Base-by-base conservation (phyloP, 2,329 filamentous ascomycete genomes). In the Leptosphaerulina australis region DNA sequence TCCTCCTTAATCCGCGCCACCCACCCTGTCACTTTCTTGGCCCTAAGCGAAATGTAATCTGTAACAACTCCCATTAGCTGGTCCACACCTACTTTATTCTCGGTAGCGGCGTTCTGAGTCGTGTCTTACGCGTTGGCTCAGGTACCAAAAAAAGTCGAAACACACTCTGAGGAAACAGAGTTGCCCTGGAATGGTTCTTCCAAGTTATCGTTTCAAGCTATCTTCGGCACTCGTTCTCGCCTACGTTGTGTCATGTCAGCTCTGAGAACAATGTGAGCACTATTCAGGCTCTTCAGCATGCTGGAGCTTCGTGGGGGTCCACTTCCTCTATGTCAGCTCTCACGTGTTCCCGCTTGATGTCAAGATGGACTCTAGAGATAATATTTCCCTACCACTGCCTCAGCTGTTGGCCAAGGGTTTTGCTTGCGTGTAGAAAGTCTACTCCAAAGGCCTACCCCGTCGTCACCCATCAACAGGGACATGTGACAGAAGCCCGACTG, bases 181-280 rank as follows among this genome's bases (percentile, higher is more conserved):
- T 25, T 48, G 49, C 51, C 47, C 54, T 59, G 45, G 29, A 36
- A 53, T 56, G 44, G 51, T 55, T 55, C 55, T 33, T 40, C 36
- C 28, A 44, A 41, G 18, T 30, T 8, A 5, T 20, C 5, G 41
- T 45, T 41, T 51, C 30, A 30, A n/a, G 24, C 14, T 28, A 20
- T 35, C 17, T 31, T 34, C 24, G 10, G 36, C 11, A 9, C 5
- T 36, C 20, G 20, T 15, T 26, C 11, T 12, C 15, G n/a, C 36
- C 28, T 9, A 12, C 14, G 15, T 39, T 18, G 18, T n/a, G 3
- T 29, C 20, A 35, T 21, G 25, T 17, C 17, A 15, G 9, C 29
- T 26, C 9, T 28, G 9, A 21, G 17, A 22, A 26, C 8, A 5
- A 9, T 11, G 3, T 37, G 15, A 15, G 22, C 14, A 14, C 21